These are phyloP conservation scores for Cyclotella baltica DNA, from an alignment of 108 stramenopile species.

Conservation along the genomic window DNA sequence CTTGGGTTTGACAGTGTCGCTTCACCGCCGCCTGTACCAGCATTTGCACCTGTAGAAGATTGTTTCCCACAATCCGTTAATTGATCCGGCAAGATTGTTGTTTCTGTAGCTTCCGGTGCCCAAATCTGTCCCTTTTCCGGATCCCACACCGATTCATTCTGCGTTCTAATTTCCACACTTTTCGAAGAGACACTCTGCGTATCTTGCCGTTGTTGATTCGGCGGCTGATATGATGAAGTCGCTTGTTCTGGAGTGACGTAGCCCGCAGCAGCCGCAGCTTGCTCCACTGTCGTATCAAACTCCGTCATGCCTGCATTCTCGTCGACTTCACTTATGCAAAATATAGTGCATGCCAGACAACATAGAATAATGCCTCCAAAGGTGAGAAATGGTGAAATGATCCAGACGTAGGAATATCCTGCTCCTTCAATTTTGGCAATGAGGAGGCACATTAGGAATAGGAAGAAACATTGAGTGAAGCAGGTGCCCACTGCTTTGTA, in stretches of 20 bases:
- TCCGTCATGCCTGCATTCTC: slow-evolving; percentile 56
- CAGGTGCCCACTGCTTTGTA: slow-evolving; percentile 72
- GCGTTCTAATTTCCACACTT: background rate
- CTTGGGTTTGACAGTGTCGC: slow-evolving; percentile 3
- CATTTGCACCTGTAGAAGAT: background rate
- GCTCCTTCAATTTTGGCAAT: slow-evolving; percentile 86
- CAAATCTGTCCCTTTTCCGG: slow-evolving; percentile 54
- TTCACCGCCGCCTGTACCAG: background rate
- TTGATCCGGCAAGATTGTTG: background rate
- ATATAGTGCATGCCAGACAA: slow-evolving; percentile 84
- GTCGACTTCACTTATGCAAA: slow-evolving; percentile 75
- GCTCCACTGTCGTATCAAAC: slow-evolving; percentile 45
- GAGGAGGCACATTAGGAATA: slow-evolving; percentile 69
- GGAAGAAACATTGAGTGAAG: slow-evolving; percentile 80
- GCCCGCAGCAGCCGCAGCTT: slow-evolving; percentile 43
- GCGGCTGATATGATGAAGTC: slow-evolving; percentile 21
- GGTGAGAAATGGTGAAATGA: slow-evolving; percentile 85
- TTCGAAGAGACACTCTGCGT: background rate
- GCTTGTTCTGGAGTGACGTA: slow-evolving; percentile 28
- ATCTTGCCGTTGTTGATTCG: slow-evolving; percentile 22
- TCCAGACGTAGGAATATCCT: slow-evolving; percentile 75
- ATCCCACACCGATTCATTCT: slow-evolving; percentile 45
- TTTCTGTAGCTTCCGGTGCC: slow-evolving; percentile 6
- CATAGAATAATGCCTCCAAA: slow-evolving; percentile 78
- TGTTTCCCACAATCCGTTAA: background rate